Evolutionary conservation across 495 filamentous ascomycete species (phyloP), one percentile per base, ranked within the genome.

Genomic region (Xylaria acuta): DNA sequence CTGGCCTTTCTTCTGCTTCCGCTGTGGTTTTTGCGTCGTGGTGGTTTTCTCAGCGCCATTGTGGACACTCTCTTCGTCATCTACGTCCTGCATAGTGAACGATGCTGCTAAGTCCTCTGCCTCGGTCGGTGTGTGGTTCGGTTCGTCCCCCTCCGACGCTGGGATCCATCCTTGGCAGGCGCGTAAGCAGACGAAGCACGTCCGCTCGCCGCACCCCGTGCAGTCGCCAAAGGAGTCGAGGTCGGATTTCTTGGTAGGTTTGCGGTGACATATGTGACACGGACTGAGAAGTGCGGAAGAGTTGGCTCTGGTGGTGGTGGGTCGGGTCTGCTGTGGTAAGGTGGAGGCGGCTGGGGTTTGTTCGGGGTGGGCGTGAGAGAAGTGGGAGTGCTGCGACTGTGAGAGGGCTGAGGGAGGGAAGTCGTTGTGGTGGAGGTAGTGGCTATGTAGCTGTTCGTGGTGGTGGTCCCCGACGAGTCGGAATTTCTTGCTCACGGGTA

Each of bases 221-320:
- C 84, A 86, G 69, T 85, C 79, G 54, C 82, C 80, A 67, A 82
- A 86, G 40, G 79, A 82, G 70, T 86, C 84, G 49, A 86, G 82
- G 71, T 86, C 83, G 47, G 82, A 79, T 66, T 83, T 86, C 78
- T 82, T 85, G 71, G 74, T 82, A 0, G 84, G 84, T 51, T 82
- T 82, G 38, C 84, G 82, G 72, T 76, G 81, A 77, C 84, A 86
- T 69, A 86, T 83, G 77, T 86, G 83, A 71, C 84, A 86, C 18
- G 83, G 81, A 66, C 68, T 81, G 63, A 85, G 80, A 1, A 78
- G 69, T 0, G 75, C 60, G 2, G 76, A 49, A 2, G 76, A 27
- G n/a, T 63, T 73, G 22, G 70, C 58, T 47, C 72, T 43, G 64
- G 56, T 43, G 11, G 69, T 62, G 49, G 36, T 27, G 18, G 67